Percentiles rank a stretch among this genome's conserved stretches.
Evolutionary conservation across 1,139 yeast genomes (phyloP).

Genomic region (Hemisphaericaspora subhashii): DNA sequence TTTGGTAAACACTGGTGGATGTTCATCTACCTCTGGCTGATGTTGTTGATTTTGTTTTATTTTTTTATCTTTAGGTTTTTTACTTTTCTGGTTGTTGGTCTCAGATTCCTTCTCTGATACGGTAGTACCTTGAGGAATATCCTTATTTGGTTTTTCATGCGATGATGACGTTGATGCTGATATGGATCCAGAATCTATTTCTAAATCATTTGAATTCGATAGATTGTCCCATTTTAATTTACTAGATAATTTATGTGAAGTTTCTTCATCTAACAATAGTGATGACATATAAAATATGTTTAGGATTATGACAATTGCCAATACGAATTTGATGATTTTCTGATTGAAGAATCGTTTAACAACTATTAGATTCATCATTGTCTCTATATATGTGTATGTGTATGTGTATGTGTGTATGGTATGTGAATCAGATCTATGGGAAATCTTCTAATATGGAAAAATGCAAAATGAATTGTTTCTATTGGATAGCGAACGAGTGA

Average conservation of each 20-base stretch:
- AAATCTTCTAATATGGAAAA: too few relatives aligned
- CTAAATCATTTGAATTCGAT: background rate
- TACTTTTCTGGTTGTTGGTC: background rate
- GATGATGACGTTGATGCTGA: background rate
- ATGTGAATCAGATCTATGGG: too few relatives aligned
- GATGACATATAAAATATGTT: slow-evolving; percentile 22
- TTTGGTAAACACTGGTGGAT: slow-evolving; percentile 12
- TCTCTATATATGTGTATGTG: background rate
- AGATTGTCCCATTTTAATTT: slow-evolving; percentile 3
- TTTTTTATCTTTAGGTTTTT: background rate
- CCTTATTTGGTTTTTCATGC: background rate
- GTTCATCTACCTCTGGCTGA: slow-evolving; percentile 3
- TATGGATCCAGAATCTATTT: too few relatives aligned
- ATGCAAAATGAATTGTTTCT: too few relatives aligned
- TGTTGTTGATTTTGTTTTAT: slow-evolving; percentile 5
- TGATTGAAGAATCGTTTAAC: slow-evolving; percentile 15
- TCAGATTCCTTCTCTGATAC: background rate
- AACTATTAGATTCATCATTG: background rate
- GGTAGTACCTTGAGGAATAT: slow-evolving; percentile 2
- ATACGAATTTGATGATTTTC: slow-evolving; percentile 19
- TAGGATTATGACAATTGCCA: slow-evolving; percentile 20
- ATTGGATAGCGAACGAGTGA: too few relatives aligned
- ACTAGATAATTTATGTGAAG: slow-evolving; percentile 8
- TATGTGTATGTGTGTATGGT: too few relatives aligned
- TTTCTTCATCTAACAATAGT: slow-evolving; percentile 18